Evolutionary conservation across 345 rosid genomes (phyloP).

Genomic region (Xanthoceras sorbifolium): DNA sequence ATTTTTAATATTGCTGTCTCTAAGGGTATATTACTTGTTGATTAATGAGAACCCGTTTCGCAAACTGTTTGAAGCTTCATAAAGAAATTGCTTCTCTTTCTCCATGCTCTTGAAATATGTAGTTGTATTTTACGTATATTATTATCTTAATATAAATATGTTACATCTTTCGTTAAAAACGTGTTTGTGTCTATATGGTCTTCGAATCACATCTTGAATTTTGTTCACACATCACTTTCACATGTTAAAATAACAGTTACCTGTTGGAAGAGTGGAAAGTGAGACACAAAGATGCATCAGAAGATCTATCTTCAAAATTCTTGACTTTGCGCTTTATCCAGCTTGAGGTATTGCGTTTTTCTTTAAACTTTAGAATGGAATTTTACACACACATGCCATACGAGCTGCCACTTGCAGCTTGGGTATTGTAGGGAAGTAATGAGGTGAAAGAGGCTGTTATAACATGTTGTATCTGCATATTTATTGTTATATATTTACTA

Average conservation of each 20-base stretch:
- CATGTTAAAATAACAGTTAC: constrained; percentile 53
- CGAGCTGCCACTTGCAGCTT: constrained; percentile 4
- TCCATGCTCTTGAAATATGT: background rate
- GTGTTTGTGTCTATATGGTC: background rate
- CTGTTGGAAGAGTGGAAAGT: constrained; percentile 93
- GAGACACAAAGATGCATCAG: constrained; percentile 69
- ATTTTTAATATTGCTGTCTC: background rate
- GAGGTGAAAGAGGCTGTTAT: background rate
- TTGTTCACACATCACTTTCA: no score
- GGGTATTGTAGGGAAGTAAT: constrained; percentile 3
- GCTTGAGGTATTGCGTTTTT: constrained; percentile 70
- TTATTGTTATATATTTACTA: background rate
- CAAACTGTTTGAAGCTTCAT: background rate
- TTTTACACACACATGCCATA: background rate
- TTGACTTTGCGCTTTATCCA: constrained; percentile 85
- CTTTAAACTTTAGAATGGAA: constrained; percentile 5
- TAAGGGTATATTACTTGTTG: no score
- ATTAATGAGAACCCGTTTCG: background rate
- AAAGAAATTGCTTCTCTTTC: background rate
- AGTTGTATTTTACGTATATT: background rate
- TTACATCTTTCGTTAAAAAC: background rate
- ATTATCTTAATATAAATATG: background rate
- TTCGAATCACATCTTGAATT: constrained; percentile 13
- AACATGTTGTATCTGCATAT: constrained; percentile 1
- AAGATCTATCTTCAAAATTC: constrained; percentile 70